A percentile compares a stretch with the other conserved stretches of the same genome.
Conservation (phyloP, 169 alveolate genomes). For the Plasmodium coatneyi region DNA sequence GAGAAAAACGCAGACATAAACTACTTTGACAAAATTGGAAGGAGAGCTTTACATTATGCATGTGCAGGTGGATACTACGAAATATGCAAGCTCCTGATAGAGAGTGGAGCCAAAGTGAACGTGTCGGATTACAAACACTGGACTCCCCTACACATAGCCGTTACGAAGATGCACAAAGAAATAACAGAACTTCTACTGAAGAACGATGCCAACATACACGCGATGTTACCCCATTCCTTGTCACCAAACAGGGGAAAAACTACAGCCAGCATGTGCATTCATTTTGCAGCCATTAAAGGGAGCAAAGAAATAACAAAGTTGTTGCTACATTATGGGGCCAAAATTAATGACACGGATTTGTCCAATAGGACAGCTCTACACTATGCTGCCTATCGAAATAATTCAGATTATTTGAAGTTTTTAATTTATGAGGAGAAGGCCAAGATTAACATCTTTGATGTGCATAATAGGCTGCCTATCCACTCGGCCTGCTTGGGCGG, state of each 20-base stretch:
- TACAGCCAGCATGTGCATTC: slow-evolving; percentile 86
- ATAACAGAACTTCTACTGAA: slow-evolving; percentile 83
- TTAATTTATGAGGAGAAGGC: slow-evolving; percentile 85
- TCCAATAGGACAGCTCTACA: slow-evolving; percentile 88
- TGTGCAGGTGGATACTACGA: slow-evolving; percentile 86
- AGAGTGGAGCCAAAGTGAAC: slow-evolving; percentile 84
- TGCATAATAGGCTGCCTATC: slow-evolving; percentile 89
- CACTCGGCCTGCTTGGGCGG: slow-evolving; percentile 92
- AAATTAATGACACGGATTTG: slow-evolving; percentile 84
- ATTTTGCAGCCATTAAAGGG: slow-evolving; percentile 91
- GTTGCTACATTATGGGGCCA: slow-evolving; percentile 83
- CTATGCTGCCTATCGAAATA: slow-evolving; percentile 86
- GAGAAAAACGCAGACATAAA: slow-evolving; percentile 79
- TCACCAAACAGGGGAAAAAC: slow-evolving; percentile 88
- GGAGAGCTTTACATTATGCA: slow-evolving; percentile 90
- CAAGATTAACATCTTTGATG: slow-evolving; percentile 84
- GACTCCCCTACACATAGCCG: slow-evolving; percentile 90
- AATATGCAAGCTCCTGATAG: slow-evolving; percentile 80
- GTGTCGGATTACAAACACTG: slow-evolving; percentile 87
- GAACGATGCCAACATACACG: slow-evolving; percentile 82
- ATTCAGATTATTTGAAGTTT: slow-evolving; percentile 82
- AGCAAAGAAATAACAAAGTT: slow-evolving; percentile 83
- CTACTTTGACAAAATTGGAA: slow-evolving; percentile 88
- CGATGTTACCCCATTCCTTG: slow-evolving; percentile 87
- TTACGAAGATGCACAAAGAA: slow-evolving; percentile 87